Base-by-base conservation (phyloP, 2,329 filamentous ascomycete genomes). In the Verticillium nubilum region DNA sequence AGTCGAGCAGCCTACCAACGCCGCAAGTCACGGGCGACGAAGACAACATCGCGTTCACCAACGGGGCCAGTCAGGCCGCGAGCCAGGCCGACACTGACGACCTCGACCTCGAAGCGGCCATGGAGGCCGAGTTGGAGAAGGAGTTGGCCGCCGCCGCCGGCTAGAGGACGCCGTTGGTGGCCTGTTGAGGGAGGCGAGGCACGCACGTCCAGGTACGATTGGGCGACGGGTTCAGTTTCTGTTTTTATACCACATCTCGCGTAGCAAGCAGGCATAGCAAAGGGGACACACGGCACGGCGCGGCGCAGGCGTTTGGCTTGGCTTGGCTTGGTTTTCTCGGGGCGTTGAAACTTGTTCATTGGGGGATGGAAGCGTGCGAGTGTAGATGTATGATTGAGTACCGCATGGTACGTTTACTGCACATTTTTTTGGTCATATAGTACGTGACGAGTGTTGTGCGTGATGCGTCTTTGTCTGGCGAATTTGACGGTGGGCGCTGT, bases 101-200 rank as follows among this genome's bases (percentile, higher is more conserved):
- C 66, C 81, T 79, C 27, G 85, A 87, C 65, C 72, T 88, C 56
- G 87, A 87, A 70, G 82, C 84, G 37, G 86, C 87, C 66, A 77
- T 89, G 69, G 74, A 86, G 67, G 85, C 84, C 1, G 86, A 84
- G 63, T 74, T 87, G 63, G 83, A 86, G 65, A 31, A 42, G 37
- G 56, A 57, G 42, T 26, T 57, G 27, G 26, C 26, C 26, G 56
- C 56, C 6, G 27, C 52, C 52, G 52, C 25, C 5, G 26, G 52
- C 27, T 53, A 53, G 52, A 53, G 27, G 52, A 27, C 52, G 25
- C 52, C 52, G 42, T 19, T 50, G 42, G 42, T 19, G 12, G 42
- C 10, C 42, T 50, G 29, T 31, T 23, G 5, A 19, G 42, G n/a
- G 7, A 19, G 25, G 12, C n/a, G 42, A 50, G 42, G 42, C 42